phyloP scores from a whole-genome alignment of 1,284 basidiomycete genomes.

The Athelia psychrophila region DNA sequence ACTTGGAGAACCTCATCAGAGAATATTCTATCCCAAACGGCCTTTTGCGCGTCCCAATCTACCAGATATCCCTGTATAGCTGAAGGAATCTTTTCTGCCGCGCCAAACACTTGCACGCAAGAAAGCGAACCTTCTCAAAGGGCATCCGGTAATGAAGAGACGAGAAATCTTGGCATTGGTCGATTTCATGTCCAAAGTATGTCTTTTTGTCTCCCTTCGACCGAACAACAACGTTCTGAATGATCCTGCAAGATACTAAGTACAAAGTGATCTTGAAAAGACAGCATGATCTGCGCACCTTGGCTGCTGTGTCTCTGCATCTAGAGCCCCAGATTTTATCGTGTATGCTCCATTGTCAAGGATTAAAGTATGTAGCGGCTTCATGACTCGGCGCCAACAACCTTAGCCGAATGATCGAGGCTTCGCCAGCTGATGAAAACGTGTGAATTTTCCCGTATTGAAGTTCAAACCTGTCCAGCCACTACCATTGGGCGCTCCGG shows the following conservation, averaged over 20 bases:
- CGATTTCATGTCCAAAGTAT: constrained; percentile 83
- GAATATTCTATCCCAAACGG: constrained; percentile 86
- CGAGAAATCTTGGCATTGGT: constrained; percentile 71
- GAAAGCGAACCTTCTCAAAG: constrained; percentile 72
- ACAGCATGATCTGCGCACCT: constrained; percentile 21
- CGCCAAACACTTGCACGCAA: not conserved
- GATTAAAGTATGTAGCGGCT: constrained; percentile 51
- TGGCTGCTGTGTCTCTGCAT: constrained; percentile 25
- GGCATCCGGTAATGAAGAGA: constrained; percentile 80
- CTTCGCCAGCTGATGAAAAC: too few relatives aligned
- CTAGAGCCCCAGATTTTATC: constrained; percentile 71
- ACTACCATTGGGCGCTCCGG: too few relatives aligned
- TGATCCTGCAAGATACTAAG: constrained; percentile 43
- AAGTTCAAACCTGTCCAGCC: too few relatives aligned
- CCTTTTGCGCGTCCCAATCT: constrained; percentile 92
- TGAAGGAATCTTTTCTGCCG: constrained; percentile 12
- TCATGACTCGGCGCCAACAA: too few relatives aligned
- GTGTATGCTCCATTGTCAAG: constrained; percentile 85
- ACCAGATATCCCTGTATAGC: constrained; percentile 76
- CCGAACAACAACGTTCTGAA: constrained; percentile 78
- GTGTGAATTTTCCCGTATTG: too few relatives aligned
- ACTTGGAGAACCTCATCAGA: constrained; percentile 69
- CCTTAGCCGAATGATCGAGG: too few relatives aligned
- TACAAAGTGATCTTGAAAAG: constrained; percentile 5
- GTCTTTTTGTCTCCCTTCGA: constrained; percentile 77